Percentiles rank a stretch among this genome's conserved stretches.
phyloP scores from a whole-genome alignment of 2,329 filamentous ascomycete species.

The Westerdykella ornata region DNA sequence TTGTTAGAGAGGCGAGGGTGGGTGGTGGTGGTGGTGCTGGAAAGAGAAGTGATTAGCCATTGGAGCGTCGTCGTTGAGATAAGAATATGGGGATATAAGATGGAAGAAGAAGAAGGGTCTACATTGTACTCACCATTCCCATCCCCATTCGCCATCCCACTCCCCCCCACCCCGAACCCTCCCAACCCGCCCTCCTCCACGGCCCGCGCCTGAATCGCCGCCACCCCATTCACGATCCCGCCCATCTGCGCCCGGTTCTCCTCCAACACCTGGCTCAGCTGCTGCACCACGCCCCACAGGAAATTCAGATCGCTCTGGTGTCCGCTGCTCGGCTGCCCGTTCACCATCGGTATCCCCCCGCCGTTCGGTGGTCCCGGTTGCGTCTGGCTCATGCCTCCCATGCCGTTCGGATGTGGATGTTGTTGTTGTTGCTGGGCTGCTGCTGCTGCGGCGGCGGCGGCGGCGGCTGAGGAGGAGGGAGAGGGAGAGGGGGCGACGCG shows the following conservation, averaged over 20 bases:
- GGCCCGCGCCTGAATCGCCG: conserved; percentile 33
- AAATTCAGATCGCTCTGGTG: conserved; percentile 42
- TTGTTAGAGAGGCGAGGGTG: conserved; percentile 11
- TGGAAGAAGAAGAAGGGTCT: conserved; percentile 1
- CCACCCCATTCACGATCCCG: conserved; percentile 35
- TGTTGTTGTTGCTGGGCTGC: not conserved
- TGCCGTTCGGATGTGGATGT: conserved; percentile 26
- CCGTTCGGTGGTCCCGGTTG: conserved; percentile 8
- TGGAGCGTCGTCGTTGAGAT: not conserved
- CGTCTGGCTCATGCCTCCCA: conserved; percentile 17
- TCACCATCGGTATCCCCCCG: conserved; percentile 33
- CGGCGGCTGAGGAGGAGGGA: conserved; percentile 16
- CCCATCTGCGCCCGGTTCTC: conserved; percentile 37
- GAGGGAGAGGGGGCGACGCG: conserved; percentile 33
- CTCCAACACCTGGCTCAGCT: conserved; percentile 36
- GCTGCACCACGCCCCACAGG: conserved; percentile 38
- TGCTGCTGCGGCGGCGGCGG: conserved; percentile 12
- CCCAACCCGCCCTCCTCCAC: conserved; percentile 30
- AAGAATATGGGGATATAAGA: not conserved
- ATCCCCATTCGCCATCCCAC: conserved; percentile 33
- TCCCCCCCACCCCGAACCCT: conserved; percentile 6
- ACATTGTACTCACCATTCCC: conserved; percentile 22
- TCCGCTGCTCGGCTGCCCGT: conserved; percentile 35
- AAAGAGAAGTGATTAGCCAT: not conserved
- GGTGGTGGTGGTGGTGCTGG: not conserved